These are phyloP conservation scores for Globisporangium carolinianum DNA, from an alignment of 352 stramenopile genomes.

Conservation along the genomic window DNA sequence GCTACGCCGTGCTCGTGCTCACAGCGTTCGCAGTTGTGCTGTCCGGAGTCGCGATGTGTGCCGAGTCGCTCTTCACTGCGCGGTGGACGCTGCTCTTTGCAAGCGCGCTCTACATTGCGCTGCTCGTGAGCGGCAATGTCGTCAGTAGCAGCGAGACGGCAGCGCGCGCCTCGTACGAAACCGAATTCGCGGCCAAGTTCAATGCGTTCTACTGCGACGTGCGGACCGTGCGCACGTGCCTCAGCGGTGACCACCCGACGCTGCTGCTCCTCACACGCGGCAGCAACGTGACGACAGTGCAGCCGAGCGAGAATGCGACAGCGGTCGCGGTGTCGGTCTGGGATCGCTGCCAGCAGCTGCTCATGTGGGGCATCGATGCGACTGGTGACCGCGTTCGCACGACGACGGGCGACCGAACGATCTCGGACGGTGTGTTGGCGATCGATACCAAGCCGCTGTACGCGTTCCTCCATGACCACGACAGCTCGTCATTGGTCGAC, in stretches of 20 bases:
- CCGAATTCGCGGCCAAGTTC: constrained; percentile 8
- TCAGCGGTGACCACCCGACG: neutral
- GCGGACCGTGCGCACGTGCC: constrained; percentile 1
- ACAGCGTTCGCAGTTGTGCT: neutral
- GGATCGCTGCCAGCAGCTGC: neutral
- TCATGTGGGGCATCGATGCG: neutral
- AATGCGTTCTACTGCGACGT: constrained; percentile 8
- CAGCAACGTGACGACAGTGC: neutral
- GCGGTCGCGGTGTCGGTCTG: neutral
- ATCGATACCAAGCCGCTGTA: constrained; percentile 1
- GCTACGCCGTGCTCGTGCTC: neutral
- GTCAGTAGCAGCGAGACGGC: neutral
- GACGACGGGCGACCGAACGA: neutral
- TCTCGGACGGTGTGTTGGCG: neutral
- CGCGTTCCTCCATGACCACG: neutral
- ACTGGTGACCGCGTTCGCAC: neutral
- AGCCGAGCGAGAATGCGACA: neutral
- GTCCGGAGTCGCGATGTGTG: neutral
- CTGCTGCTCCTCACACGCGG: constrained; percentile 1
- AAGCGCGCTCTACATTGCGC: neutral
- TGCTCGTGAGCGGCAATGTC: constrained; percentile 2
- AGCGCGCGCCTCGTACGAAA: neutral
- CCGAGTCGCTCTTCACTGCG: no score
- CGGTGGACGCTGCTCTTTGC: neutral
- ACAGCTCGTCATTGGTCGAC: neutral